phyloP scores from a whole-genome alignment of 176 grass and related monocot species.

The Avena eriantha region DNA sequence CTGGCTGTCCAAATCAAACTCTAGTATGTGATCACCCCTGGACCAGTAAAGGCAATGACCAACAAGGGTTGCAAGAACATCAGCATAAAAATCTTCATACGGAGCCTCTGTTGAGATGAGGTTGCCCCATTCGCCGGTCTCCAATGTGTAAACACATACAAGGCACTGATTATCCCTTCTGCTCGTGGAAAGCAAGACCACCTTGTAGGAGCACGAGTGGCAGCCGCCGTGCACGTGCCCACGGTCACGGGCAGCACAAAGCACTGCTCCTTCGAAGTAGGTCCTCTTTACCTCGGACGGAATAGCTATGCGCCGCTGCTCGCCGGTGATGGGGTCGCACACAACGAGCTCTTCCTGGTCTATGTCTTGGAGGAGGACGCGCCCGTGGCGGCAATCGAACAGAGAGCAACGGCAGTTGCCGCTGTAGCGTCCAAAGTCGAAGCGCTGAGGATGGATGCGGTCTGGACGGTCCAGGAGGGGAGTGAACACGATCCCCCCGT shows the following conservation, averaged over 20 bases:
- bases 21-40: background rate
- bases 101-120: background rate
- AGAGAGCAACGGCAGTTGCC: background rate
- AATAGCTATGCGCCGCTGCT: background rate
- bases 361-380: background rate
- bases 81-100: no score
- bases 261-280: background rate
- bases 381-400: constrained; percentile 7
- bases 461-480: background rate
- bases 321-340: background rate
- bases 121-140: background rate
- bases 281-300: background rate
- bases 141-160: background rate
- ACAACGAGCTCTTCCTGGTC: background rate
- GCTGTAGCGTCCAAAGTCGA: background rate
- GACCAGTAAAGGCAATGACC: background rate
- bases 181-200: background rate
- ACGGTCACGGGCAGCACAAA: background rate
- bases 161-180: background rate
- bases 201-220: background rate
- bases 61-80: background rate
- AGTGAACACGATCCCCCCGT: background rate
- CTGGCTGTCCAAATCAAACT: background rate
- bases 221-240: background rate
- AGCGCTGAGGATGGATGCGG: background rate